Conservation (phyloP, 176 grass and related monocot species). For the Cymbopogon citratus region DNA sequence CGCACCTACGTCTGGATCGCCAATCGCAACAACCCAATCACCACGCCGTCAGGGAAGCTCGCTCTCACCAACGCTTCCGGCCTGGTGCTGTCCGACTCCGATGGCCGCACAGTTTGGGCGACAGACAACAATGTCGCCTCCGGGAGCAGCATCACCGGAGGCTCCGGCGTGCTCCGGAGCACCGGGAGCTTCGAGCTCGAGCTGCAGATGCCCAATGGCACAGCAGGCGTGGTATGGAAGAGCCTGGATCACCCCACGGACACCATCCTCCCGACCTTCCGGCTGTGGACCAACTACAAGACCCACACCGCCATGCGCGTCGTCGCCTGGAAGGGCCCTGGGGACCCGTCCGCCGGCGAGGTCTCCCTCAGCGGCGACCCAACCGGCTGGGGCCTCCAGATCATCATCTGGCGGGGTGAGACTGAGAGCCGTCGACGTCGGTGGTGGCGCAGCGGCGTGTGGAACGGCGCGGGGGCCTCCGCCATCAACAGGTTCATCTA, state of each 20-base stretch:
- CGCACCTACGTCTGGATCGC: neutral
- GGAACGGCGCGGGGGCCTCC: neutral
- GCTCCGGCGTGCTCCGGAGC: neutral
- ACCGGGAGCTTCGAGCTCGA: neutral
- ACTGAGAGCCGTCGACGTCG: too few species aligned
- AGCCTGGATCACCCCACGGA: neutral
- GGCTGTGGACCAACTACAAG: neutral
- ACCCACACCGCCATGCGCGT: neutral
- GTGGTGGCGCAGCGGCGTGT: neutral
- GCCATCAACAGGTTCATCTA: neutral
- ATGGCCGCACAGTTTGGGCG: neutral
- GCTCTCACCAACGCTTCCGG: neutral
- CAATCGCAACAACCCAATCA: neutral
- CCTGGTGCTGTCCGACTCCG: neutral
- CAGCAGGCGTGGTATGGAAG: neutral
- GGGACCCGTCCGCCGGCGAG: neutral
- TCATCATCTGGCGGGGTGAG: neutral
- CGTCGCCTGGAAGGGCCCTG: neutral
- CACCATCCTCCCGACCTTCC: neutral
- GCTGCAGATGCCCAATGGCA: neutral
- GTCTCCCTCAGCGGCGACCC: neutral
- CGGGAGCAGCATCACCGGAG: neutral
- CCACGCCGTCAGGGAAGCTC: neutral
- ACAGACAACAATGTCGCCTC: neutral
- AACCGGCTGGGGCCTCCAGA: neutral